A percentile compares a stretch with the other conserved stretches of the same genome.
These are phyloP conservation scores for Madurella fahalii DNA, from an alignment of 2,329 filamentous ascomycete species.

Conservation along the genomic window DNA sequence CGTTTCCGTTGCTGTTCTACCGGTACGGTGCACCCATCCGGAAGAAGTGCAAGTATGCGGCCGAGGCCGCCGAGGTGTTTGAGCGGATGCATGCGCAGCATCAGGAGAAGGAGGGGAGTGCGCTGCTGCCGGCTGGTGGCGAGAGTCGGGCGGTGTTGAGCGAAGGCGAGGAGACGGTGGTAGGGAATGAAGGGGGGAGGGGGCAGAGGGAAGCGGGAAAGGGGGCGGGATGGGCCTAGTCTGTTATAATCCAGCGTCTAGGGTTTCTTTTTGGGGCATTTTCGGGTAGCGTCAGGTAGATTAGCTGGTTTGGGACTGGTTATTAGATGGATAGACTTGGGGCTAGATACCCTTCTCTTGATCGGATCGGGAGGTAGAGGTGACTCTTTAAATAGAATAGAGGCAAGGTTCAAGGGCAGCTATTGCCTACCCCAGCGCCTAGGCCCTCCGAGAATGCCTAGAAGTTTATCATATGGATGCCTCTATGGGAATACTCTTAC, in stretches of 20 bases:
- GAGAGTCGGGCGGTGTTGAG: conserved; percentile 13
- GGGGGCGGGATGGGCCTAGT: neutral
- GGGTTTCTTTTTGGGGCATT: neutral
- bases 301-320: neutral
- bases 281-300: neutral
- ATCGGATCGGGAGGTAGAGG: no score
- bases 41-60: conserved; percentile 64
- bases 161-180: conserved; percentile 22
- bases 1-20: conserved; percentile 74
- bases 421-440: no score
- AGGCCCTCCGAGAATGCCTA: no score
- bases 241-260: neutral
- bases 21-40: conserved; percentile 63
- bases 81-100: conserved; percentile 33
- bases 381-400: no score
- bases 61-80: conserved; percentile 61
- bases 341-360: no score
- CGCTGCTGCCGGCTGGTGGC: neutral
- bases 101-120: conserved; percentile 1
- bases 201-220: neutral
- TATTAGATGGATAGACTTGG: neutral
- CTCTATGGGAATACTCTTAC: no score
- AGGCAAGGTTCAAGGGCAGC: no score
- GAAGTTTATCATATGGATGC: no score
- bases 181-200: conserved; percentile 6